phyloP scores from a whole-genome alignment of 805 yeast species.

The Kuraishia molischiana region DNA sequence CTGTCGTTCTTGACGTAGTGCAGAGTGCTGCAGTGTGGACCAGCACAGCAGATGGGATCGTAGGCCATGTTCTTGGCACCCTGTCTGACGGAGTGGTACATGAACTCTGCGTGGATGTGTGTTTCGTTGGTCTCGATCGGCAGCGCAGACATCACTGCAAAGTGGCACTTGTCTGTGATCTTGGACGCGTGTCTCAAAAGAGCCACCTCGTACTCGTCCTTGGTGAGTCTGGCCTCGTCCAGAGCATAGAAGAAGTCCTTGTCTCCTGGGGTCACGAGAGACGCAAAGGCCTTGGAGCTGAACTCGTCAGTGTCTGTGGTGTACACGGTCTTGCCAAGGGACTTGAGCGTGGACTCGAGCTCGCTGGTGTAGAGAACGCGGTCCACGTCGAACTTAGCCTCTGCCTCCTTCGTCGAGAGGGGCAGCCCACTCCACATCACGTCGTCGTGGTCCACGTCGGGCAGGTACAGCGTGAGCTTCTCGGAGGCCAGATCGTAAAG shows the following conservation, averaged over 20 bases:
- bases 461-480: constrained; percentile 63
- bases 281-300: constrained; percentile 23
- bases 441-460: constrained; percentile 78
- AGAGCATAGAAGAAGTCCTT: constrained; percentile 55
- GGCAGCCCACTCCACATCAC: constrained; percentile 97
- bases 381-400: constrained; percentile 66
- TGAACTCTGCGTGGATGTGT: constrained; percentile 92
- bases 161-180: constrained; percentile 81
- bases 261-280: constrained; percentile 32
- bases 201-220: constrained; percentile 73
- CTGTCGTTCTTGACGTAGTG: constrained; percentile 85
- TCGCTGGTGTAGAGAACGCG: constrained; percentile 57
- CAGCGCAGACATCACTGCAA: constrained; percentile 86
- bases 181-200: constrained; percentile 72
- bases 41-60: constrained; percentile 94
- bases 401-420: constrained; percentile 53
- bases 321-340: constrained; percentile 22
- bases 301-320: constrained; percentile 50
- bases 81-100: constrained; percentile 87
- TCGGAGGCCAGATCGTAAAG: constrained; percentile 45
- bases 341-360: constrained; percentile 26
- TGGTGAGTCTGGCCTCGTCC: constrained; percentile 80
- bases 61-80: constrained; percentile 86
- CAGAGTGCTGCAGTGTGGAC: constrained; percentile 82
- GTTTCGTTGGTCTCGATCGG: constrained; percentile 84